Percentiles rank a stretch among this genome's conserved stretches.
phyloP scores from a whole-genome alignment of 768 basidiomycete genomes.

The Termitomyces sp. region DNA sequence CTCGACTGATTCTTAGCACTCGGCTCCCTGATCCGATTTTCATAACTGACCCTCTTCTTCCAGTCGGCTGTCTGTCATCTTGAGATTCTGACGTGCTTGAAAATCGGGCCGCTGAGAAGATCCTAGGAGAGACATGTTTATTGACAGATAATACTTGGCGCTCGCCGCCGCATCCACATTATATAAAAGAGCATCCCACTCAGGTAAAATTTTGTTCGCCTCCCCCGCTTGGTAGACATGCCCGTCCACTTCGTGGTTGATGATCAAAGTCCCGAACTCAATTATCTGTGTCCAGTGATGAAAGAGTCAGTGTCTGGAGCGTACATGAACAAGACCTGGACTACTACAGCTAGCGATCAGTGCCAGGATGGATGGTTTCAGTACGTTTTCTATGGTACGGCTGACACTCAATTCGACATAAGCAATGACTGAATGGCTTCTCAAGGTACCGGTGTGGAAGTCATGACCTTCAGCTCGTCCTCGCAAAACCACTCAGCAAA shows the following conservation, averaged over 20 bases:
- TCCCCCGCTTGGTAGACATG: conserved; percentile 1
- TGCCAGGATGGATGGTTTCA: conserved; percentile 35
- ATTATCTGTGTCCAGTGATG: conserved; percentile 31
- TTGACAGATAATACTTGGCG: not conserved
- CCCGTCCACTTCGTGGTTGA: conserved; percentile 28
- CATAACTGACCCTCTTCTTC: not conserved
- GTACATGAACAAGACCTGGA: conserved; percentile 37
- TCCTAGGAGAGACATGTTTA: not conserved
- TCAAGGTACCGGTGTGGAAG: conserved; percentile 28
- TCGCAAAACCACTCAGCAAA: conserved; percentile 27
- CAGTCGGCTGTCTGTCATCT: not conserved
- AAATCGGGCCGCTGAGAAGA: not conserved
- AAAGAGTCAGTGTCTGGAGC: conserved; percentile 28
- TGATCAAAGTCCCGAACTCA: conserved; percentile 30
- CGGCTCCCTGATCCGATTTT: not conserved
- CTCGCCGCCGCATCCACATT: not conserved
- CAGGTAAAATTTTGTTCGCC: not conserved
- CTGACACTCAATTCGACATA: not conserved
- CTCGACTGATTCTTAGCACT: not conserved
- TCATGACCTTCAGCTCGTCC: conserved; percentile 20
- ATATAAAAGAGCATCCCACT: not conserved
- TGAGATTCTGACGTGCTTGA: not conserved
- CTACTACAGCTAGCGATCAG: conserved; percentile 22
- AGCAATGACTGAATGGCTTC: not conserved
- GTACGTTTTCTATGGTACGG: conserved; percentile 33